phyloP scores from a whole-genome alignment of 2,329 filamentous ascomycete species.

The Beauveria sp. region DNA sequence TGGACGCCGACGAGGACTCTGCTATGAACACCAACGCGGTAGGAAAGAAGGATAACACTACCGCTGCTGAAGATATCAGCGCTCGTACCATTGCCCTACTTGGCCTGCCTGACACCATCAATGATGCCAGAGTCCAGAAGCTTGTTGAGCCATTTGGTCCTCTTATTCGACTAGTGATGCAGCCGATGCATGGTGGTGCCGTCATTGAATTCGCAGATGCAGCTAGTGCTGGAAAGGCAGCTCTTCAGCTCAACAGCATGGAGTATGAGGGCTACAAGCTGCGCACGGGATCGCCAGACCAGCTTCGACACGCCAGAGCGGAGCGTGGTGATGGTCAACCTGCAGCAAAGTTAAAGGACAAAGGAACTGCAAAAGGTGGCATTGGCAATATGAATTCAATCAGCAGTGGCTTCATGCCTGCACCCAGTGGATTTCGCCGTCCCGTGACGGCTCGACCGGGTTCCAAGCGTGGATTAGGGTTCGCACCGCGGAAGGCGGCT shows the following conservation, averaged over 20 bases:
- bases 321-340: slow-evolving; percentile 24
- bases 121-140: slow-evolving; percentile 71
- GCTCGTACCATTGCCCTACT: slow-evolving; percentile 74
- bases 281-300: slow-evolving; percentile 44
- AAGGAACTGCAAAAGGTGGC: slow-evolving; percentile 19
- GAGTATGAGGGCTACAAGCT: slow-evolving; percentile 48
- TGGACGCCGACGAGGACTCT: slow-evolving; percentile 17
- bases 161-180: slow-evolving; percentile 68
- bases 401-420: slow-evolving; percentile 33
- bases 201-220: slow-evolving; percentile 74
- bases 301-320: slow-evolving; percentile 45
- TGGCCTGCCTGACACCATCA: slow-evolving; percentile 86
- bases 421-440: slow-evolving; percentile 34
- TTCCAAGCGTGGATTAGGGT: slow-evolving; percentile 37
- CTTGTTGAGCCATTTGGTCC: slow-evolving; percentile 64
- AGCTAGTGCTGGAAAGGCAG: slow-evolving; percentile 63
- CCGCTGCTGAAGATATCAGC: slow-evolving; percentile 38
- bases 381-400: background rate
- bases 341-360: slow-evolving; percentile 18
- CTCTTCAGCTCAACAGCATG: slow-evolving; percentile 48
- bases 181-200: slow-evolving; percentile 76
- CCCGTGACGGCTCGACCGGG: slow-evolving; percentile 32
- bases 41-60: slow-evolving; percentile 24
- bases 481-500: slow-evolving; percentile 23
- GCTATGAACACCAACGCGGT: slow-evolving; percentile 19